Evolutionary conservation across 495 filamentous ascomycete species (phyloP).

Genomic region (Emericellopsis terricola): DNA sequence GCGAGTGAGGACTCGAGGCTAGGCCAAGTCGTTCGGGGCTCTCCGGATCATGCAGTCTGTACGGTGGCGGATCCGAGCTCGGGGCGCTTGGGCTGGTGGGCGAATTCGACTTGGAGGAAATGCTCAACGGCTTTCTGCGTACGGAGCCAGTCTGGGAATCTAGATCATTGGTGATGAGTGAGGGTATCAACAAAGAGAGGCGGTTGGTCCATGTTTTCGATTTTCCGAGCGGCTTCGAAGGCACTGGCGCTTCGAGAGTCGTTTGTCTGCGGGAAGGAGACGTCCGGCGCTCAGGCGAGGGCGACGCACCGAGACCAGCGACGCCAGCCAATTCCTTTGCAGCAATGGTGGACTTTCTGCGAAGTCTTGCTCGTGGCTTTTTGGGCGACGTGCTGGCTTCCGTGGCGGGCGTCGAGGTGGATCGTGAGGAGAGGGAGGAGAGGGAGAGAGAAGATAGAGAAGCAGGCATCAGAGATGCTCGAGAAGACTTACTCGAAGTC

Average conservation of each 20-base stretch:
- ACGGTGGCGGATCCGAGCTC: neutral
- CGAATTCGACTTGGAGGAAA: neutral
- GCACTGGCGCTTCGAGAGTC: too few species aligned
- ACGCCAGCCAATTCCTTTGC: too few species aligned
- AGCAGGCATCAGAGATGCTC: conserved; percentile 1
- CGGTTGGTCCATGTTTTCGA: neutral
- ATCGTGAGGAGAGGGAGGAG: neutral
- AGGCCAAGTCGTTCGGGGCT: too few species aligned
- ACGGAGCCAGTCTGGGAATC: neutral
- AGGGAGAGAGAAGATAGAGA: conserved; percentile 1
- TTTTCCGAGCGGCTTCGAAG: neutral
- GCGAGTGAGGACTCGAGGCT: too few species aligned
- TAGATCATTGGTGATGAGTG: neutral
- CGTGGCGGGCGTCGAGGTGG: too few species aligned
- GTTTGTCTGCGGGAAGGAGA: too few species aligned
- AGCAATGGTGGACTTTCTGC: too few species aligned
- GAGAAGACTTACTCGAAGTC: conserved; percentile 5
- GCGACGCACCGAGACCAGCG: too few species aligned
- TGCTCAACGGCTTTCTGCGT: neutral
- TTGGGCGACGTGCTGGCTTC: too few species aligned
- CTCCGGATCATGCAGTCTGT: neutral
- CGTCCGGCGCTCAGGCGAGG: too few species aligned
- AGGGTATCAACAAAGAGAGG: neutral
- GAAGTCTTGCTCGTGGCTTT: too few species aligned
- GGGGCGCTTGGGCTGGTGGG: neutral